Evolutionary conservation across 257 asterid species (phyloP), one percentile per base, ranked within the genome.

Genomic region (Vinca minor): DNA sequence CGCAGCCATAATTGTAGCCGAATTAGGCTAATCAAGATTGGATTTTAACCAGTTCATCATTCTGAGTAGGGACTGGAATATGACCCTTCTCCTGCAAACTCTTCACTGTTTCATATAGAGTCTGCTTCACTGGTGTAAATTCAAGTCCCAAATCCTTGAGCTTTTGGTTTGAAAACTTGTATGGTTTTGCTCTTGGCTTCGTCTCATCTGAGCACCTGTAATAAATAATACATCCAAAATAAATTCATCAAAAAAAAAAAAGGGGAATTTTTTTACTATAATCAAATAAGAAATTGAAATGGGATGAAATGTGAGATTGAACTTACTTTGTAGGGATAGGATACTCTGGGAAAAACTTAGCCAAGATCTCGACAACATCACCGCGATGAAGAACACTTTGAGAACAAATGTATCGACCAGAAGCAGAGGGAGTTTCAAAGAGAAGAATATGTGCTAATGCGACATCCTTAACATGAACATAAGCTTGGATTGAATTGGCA

Each of bases 311-410:
- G 39, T 4, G 7, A 2, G 21, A 48, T 8, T 49, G 41, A 45
- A 69, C 91, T 82, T 84, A 92, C 98, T 82, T 89, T 74, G 85
- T 85, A 6, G 98, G 98, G 36, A 83, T 73, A 0, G 98, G 97
- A 64, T 89, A 92, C 50, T 89, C 96, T 0, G 98, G 98, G 68
- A 89, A 89, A 70, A 87, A 80, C 67, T 89, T 89, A 63, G 85
- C 81, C 2, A 92, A 81, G 56, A 89, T 87, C 54, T 87, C 95
- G 1, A 92, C 98, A 45, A 92, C 88, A 0, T 92, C 97, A 0
- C 83, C 97, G 2, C 98, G 95, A 77, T 93, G 98, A 71, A 93
- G 96, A 42, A 84, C 90, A 28, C 94, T 82, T 78, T 89, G 96
- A 0, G 96, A 94, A 4, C 98, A 89, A 17, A 93, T 73, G 74